These are phyloP conservation scores for Acanthamoeba culbertsoni DNA, from an alignment of 208 protist genomes.

Conservation along the genomic window DNA sequence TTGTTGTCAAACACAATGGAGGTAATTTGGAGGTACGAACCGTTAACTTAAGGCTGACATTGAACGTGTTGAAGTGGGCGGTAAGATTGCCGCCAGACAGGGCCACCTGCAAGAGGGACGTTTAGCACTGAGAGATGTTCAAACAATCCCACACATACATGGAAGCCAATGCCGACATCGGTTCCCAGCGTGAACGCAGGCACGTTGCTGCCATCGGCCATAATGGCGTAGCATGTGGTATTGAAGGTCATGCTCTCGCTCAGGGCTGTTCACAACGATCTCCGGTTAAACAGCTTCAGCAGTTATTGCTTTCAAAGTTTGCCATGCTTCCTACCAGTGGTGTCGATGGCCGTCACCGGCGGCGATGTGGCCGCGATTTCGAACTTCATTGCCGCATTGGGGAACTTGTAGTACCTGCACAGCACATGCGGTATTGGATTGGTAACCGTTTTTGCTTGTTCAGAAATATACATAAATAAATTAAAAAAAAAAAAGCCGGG, in stretches of 20 bases:
- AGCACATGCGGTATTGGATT: not conserved
- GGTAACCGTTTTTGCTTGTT: not conserved
- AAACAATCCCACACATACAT: not conserved
- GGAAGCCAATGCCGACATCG: not conserved
- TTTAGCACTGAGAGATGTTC: not conserved
- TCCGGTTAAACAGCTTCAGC: no score
- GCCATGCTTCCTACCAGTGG: no score
- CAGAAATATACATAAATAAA: not conserved
- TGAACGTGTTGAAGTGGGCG: not conserved
- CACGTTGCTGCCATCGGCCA: not conserved
- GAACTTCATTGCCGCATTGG: conserved; percentile 33
- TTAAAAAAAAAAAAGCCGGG: not conserved
- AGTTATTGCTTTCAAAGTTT: no score
- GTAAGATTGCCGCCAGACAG: not conserved
- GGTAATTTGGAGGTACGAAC: not conserved
- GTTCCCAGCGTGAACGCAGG: conserved; percentile 19
- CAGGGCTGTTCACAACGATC: no score
- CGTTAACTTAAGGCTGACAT: not conserved
- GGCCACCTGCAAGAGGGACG: not conserved
- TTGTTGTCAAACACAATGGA: not conserved
- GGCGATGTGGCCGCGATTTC: not conserved
- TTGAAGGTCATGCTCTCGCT: conserved; percentile 12
- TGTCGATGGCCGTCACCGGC: not conserved
- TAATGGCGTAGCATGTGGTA: not conserved
- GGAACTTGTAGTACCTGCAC: not conserved